Evolutionary conservation across 139 green algal species (phyloP).

Genomic region (Chlamydomonas schloesseri): DNA sequence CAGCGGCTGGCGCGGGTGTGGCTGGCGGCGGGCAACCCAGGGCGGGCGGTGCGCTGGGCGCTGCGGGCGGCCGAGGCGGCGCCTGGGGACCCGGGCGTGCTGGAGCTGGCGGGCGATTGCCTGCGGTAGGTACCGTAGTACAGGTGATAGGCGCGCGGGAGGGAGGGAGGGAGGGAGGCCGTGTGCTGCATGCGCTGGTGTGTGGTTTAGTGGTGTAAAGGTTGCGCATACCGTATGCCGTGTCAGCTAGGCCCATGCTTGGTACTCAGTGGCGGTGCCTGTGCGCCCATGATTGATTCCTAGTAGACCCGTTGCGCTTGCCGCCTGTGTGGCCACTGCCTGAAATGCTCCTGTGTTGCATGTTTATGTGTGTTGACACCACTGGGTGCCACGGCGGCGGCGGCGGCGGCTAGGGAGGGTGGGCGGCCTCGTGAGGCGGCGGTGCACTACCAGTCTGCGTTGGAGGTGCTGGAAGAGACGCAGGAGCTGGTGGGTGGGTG

Average conservation of each 20-base stretch:
- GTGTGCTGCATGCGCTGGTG: too few species aligned
- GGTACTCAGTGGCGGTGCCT: too few species aligned
- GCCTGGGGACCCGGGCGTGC: slow-evolving; percentile 10
- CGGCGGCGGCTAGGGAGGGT: slow-evolving; percentile 22
- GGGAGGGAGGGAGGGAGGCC: too few species aligned
- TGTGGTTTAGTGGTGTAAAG: neutral
- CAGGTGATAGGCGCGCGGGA: too few species aligned
- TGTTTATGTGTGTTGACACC: too few species aligned
- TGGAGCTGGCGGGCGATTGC: slow-evolving; percentile 35
- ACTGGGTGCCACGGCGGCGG: too few species aligned
- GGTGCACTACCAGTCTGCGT: slow-evolving; percentile 23
- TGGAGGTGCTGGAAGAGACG: slow-evolving; percentile 9
- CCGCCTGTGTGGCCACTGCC: too few species aligned
- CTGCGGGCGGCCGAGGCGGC: slow-evolving; percentile 12
- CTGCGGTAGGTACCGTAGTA: neutral
- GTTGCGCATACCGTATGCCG: neutral
- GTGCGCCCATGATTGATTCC: too few species aligned
- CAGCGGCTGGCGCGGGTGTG: slow-evolving; percentile 29
- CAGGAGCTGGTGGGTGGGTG: neutral
- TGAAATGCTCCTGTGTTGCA: too few species aligned
- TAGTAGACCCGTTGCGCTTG: too few species aligned
- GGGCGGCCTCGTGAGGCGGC: slow-evolving; percentile 11
- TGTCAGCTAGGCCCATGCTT: neutral
- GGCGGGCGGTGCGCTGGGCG: slow-evolving; percentile 10
- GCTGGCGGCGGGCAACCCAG: slow-evolving; percentile 8